phyloP scores from a whole-genome alignment of 495 filamentous ascomycete species.

The Hamigera avellanea region DNA sequence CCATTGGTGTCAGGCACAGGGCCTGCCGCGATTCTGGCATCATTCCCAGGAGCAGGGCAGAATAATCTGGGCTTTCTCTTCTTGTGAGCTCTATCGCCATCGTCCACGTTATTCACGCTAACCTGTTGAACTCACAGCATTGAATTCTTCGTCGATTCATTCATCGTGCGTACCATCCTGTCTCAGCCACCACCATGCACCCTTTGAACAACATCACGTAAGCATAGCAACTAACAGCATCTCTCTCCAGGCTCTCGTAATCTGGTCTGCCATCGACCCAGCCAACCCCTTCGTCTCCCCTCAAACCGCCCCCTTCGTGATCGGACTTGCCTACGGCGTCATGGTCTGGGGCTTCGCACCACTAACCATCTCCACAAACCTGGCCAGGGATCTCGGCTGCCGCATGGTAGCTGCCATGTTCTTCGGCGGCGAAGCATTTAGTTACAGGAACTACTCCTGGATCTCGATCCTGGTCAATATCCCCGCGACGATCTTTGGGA shows the following conservation, averaged over 20 bases:
- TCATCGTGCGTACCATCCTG: constrained; percentile 34
- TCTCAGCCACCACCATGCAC: no score
- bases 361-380: constrained; percentile 38
- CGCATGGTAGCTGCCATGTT: constrained; percentile 45
- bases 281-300: constrained; percentile 42
- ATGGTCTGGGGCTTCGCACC: constrained; percentile 40
- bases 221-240: not conserved
- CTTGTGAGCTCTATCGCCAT: constrained; percentile 13
- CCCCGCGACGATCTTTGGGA: constrained; percentile 41
- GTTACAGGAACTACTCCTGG: constrained; percentile 31
- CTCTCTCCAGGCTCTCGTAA: constrained; percentile 25
- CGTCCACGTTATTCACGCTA: not conserved
- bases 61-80: constrained; percentile 35
- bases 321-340: constrained; percentile 36
- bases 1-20: constrained; percentile 31
- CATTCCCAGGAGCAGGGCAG: constrained; percentile 30
- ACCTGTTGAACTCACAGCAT: constrained; percentile 1
- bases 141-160: constrained; percentile 42
- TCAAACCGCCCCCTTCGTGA: constrained; percentile 30
- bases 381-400: constrained; percentile 39
- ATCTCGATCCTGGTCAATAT: constrained; percentile 40
- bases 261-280: constrained; percentile 42
- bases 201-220: not conserved
- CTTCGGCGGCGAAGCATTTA: constrained; percentile 37
- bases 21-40: constrained; percentile 34